These are phyloP conservation scores for Nakataea oryzae DNA, from an alignment of 2,329 filamentous ascomycete genomes.

Conservation along the genomic window DNA sequence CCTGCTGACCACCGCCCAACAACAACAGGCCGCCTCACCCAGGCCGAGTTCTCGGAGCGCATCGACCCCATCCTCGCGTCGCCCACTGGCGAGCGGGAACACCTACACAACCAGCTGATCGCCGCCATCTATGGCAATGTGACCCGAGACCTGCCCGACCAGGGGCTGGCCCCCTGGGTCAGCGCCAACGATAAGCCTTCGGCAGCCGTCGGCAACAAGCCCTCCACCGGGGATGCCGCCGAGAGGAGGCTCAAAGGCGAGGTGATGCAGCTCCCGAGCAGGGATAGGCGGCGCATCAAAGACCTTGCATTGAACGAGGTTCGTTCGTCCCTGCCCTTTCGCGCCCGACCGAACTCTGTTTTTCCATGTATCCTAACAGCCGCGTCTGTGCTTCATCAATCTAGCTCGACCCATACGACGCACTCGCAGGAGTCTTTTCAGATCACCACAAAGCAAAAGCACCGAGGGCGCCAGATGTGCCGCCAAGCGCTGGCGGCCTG, in stretches of 20 bases:
- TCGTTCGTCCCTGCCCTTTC: constrained; percentile 15
- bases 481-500: constrained; percentile 60
- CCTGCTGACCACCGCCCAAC: constrained; percentile 52
- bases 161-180: constrained; percentile 59
- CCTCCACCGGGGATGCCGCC: constrained; percentile 53
- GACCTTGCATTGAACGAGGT: constrained; percentile 53
- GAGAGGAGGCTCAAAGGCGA: constrained; percentile 57
- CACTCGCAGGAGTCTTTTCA: constrained; percentile 38
- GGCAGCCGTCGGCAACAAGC: constrained; percentile 45
- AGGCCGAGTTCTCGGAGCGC: constrained; percentile 46
- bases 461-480: constrained; percentile 45
- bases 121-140: constrained; percentile 59
- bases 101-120: constrained; percentile 59
- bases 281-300: constrained; percentile 57
- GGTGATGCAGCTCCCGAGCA: constrained; percentile 59
- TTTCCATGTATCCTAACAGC: constrained; percentile 12
- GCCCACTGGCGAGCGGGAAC: constrained; percentile 46
- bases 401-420: constrained; percentile 45
- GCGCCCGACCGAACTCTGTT: background rate
- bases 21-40: constrained; percentile 54
- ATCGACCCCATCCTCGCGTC: constrained; percentile 51
- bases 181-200: constrained; percentile 60
- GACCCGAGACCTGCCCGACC: constrained; percentile 57
- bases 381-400: background rate
- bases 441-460: constrained; percentile 37